phyloP scores from a whole-genome alignment of 106 monocot species.

The Dendrobium huoshanense region DNA sequence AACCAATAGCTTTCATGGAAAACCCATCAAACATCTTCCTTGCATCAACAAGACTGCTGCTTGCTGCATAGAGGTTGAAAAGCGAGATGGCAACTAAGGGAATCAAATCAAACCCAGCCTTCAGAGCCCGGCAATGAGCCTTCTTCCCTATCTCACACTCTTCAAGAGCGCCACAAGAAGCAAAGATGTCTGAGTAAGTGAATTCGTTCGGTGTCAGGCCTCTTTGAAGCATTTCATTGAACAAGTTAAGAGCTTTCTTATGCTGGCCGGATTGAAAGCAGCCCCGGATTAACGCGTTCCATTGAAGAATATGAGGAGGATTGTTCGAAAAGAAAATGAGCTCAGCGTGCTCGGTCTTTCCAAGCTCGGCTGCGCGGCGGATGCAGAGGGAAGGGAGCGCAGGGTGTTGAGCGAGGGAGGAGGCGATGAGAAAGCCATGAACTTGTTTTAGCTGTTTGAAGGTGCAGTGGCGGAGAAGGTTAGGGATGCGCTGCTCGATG shows the following conservation, averaged over 20 bases:
- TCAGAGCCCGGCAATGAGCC: constrained; percentile 17
- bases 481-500: constrained; percentile 9
- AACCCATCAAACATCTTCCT: constrained; percentile 21
- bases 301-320: constrained; percentile 13
- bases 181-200: constrained; percentile 21
- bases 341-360: constrained; percentile 14
- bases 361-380: constrained; percentile 34
- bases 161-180: constrained; percentile 11
- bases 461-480: constrained; percentile 12
- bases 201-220: constrained; percentile 15
- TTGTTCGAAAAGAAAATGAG: constrained; percentile 5
- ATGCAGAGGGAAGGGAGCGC: constrained; percentile 22
- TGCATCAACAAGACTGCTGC: not conserved
- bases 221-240: constrained; percentile 18
- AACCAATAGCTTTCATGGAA: constrained; percentile 2
- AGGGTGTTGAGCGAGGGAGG: constrained; percentile 15
- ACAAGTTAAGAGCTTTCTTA: constrained; percentile 8
- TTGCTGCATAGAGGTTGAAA: constrained; percentile 12
- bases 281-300: constrained; percentile 31
- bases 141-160: constrained; percentile 9
- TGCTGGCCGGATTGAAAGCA: constrained; percentile 13
- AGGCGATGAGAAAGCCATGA: constrained; percentile 25
- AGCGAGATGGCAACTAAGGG: constrained; percentile 8
- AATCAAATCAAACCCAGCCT: constrained; percentile 4
- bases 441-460: constrained; percentile 27